Percentiles rank a stretch among this genome's conserved stretches.
phyloP scores from a whole-genome alignment of 2,329 filamentous ascomycete genomes.

The Xylaria sp. region DNA sequence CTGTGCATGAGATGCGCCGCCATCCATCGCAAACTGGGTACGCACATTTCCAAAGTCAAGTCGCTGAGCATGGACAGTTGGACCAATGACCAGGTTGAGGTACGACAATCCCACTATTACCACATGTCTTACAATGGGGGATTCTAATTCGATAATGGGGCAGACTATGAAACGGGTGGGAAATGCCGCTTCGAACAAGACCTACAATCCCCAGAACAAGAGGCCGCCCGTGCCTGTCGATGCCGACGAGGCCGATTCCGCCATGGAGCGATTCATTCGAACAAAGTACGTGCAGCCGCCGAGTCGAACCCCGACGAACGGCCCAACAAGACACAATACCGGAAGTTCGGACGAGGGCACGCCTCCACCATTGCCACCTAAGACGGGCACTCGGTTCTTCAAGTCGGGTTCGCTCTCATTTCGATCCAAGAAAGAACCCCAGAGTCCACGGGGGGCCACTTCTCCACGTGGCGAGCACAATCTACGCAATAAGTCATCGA shows the following conservation, averaged over 20 bases:
- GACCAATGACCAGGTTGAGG: constrained; percentile 95
- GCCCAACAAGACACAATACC: constrained; percentile 52
- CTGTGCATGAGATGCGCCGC: constrained; percentile 97
- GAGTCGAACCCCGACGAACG: constrained; percentile 50
- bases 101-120: constrained; percentile 57
- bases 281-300: constrained; percentile 85
- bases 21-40: constrained; percentile 94
- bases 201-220: constrained; percentile 86
- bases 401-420: constrained; percentile 69
- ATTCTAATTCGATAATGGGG: constrained; percentile 30
- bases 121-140: constrained; percentile 27
- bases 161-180: constrained; percentile 95
- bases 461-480: constrained; percentile 49
- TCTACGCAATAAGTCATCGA: constrained; percentile 71
- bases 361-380: constrained; percentile 70
- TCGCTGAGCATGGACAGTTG: constrained; percentile 98
- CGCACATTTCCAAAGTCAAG: constrained; percentile 98
- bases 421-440: constrained; percentile 65
- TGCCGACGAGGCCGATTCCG: constrained; percentile 89
- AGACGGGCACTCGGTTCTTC: constrained; percentile 70
- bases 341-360: constrained; percentile 66
- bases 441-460: constrained; percentile 46
- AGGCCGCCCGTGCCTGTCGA: constrained; percentile 88
- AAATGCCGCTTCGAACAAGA: constrained; percentile 85
- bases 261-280: constrained; percentile 94